Evolutionary conservation across 805 yeast genomes (phyloP), one percentile per base, ranked within the genome.

Genomic region (Ogataea nonfermentans): DNA sequence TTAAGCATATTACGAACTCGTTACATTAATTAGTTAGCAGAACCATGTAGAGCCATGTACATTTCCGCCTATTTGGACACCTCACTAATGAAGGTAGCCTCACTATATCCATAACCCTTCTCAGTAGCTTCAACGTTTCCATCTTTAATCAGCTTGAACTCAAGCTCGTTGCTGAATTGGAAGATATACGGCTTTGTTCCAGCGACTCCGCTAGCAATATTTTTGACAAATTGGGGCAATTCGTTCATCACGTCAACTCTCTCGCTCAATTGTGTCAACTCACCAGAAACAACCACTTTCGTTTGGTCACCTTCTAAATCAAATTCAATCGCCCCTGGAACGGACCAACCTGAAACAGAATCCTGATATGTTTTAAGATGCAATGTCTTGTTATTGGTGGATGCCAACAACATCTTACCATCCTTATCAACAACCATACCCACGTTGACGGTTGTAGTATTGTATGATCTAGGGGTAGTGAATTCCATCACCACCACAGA

Each of bases 191-290:
- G 99, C 61, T 84, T 86, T 19, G 98, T 82, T 35, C 98, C 99
- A 11, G 93, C 93, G 39, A 91, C 95, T 43, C 95, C 96, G 47
- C 90, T 79, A 32, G 87, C 98, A 43, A 93, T 84, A 54, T 81
- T 84, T 68, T 91, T 93, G 51, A 93, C 95, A 65, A 93, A 89
- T 48, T 78, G 81, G 19, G 99, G 99, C 43, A 93, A 82, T 67
- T 93, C 98, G 36, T 89, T 86, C 97, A 93, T 89, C 44, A 93
- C 98, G 65, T 93, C 99, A 43, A 93, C 90, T 60, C 98, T 80
- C 68, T 88, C 97, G 37, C 87, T 79, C 45, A 86, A 65, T 32
- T 72, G 68, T 12, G 61, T 60, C 51, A 91, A 72, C 15, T 71
- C 66, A 46, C 96, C 96, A 28, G 53, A 58, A 14, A 84, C 77